Evolutionary conservation across 768 basidiomycete genomes (phyloP).

Genomic region (Pisolithus albus): DNA sequence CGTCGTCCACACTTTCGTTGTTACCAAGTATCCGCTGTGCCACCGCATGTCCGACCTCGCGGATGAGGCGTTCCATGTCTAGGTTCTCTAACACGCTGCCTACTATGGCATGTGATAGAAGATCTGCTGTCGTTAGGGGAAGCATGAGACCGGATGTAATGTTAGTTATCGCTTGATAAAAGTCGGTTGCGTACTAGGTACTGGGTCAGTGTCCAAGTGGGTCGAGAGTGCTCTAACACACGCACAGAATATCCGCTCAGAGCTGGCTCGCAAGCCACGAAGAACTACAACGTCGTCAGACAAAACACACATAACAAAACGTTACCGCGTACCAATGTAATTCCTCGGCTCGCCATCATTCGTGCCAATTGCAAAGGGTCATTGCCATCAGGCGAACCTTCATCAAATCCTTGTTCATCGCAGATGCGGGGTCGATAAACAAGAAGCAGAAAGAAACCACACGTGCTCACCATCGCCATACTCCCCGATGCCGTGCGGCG

Average conservation of each 20-base stretch:
- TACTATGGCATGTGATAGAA: constrained; percentile 92
- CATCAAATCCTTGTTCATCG: constrained; percentile 67
- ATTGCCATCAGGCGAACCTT: constrained; percentile 89
- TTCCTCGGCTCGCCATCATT: constrained; percentile 85
- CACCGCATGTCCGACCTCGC: constrained; percentile 90
- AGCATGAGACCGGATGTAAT: constrained; percentile 97
- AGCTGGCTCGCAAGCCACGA: constrained; percentile 98
- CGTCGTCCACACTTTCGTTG: constrained; percentile 94
- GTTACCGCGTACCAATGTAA: constrained; percentile 58
- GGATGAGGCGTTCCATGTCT: constrained; percentile 95
- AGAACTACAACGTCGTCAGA: constrained; percentile 55
- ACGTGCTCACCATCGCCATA: constrained; percentile 78
- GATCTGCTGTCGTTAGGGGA: constrained; percentile 89
- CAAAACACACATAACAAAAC: background rate
- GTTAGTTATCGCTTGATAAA: constrained; percentile 85
- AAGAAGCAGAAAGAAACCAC: background rate
- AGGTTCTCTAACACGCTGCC: constrained; percentile 96
- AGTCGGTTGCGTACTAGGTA: constrained; percentile 80
- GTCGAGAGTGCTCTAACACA: constrained; percentile 11
- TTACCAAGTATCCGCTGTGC: constrained; percentile 88
- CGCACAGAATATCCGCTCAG: constrained; percentile 85
- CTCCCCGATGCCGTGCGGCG: constrained; percentile 95
- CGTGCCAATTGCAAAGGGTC: constrained; percentile 86
- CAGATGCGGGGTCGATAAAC: constrained; percentile 8
- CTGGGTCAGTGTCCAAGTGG: constrained; percentile 9